Conservation (phyloP, 805 yeast genomes). For the Candida berthetii region DNA sequence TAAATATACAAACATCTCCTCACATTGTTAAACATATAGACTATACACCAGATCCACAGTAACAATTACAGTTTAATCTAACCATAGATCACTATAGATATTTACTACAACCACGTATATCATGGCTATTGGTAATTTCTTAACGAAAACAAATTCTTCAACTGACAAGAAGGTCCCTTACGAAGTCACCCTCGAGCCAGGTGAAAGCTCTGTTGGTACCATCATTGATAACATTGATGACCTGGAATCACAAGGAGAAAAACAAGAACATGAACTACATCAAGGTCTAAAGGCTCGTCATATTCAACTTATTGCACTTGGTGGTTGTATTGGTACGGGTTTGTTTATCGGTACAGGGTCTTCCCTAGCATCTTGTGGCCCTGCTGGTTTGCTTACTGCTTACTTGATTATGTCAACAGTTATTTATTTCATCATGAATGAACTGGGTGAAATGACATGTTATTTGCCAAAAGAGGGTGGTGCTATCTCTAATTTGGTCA, state of each 20-base stretch:
- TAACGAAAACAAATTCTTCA: neutral
- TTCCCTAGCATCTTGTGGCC: slow-evolving; percentile 61
- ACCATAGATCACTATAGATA: too few relatives aligned
- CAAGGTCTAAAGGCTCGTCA: slow-evolving; percentile 52
- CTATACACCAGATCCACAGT: too few relatives aligned
- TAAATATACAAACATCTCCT: too few relatives aligned
- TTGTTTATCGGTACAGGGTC: slow-evolving; percentile 70
- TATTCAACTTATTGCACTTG: slow-evolving; percentile 76
- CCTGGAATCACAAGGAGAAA: slow-evolving; percentile 7
- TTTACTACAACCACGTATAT: too few relatives aligned
- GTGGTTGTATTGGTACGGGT: slow-evolving; percentile 85
- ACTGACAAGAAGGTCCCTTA: neutral
- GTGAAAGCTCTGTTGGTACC: neutral
- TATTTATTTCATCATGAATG: slow-evolving; percentile 59
- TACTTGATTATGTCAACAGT: slow-evolving; percentile 58
- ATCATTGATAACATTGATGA: slow-evolving; percentile 13
- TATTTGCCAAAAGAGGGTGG: slow-evolving; percentile 58
- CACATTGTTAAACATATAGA: too few relatives aligned
- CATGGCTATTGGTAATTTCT: neutral
- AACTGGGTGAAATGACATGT: slow-evolving; percentile 64
- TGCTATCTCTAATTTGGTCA: slow-evolving; percentile 52
- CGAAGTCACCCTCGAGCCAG: neutral
- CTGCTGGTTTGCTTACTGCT: slow-evolving; percentile 59
- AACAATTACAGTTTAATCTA: too few relatives aligned
- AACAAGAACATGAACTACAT: slow-evolving; percentile 9